phyloP scores from a whole-genome alignment of 345 rosid genomes.

The Reutealis trisperma region DNA sequence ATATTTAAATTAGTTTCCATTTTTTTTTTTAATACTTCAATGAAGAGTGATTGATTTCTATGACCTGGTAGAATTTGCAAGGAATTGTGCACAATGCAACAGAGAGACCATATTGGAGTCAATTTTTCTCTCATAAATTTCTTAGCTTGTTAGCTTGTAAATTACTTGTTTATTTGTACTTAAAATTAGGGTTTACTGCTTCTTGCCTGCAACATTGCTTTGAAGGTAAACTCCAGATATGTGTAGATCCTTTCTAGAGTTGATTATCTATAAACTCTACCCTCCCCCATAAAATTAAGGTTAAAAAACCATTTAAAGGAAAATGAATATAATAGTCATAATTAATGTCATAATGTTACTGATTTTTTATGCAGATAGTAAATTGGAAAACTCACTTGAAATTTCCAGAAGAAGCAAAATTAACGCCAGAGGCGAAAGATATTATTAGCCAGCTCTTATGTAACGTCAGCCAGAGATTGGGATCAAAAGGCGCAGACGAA shows the following conservation, averaged over 20 bases:
- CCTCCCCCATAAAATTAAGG: neutral
- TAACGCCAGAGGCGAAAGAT: conserved; percentile 76
- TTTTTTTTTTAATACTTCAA: neutral
- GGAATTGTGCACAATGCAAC: neutral
- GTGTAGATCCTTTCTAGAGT: neutral
- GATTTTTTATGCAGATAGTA: conserved; percentile 58
- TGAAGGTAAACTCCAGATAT: neutral
- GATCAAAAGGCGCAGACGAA: conserved; percentile 82
- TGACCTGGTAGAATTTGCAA: neutral
- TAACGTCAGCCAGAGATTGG: conserved; percentile 77
- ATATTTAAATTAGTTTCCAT: neutral
- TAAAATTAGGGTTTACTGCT: too few species aligned
- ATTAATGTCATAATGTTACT: neutral
- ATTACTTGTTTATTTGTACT: neutral
- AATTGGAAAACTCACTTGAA: conserved; percentile 94
- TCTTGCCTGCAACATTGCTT: neutral
- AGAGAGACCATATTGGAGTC: neutral
- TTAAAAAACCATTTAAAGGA: neutral
- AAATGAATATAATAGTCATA: neutral
- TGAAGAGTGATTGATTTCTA: neutral
- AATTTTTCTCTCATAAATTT: neutral
- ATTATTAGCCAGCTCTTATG: conserved; percentile 76
- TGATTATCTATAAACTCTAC: neutral
- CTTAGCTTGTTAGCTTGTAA: neutral
- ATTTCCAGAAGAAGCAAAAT: conserved; percentile 88